Evolutionary conservation across 495 filamentous ascomycete genomes (phyloP).

Genomic region (Neurospora intermedia): DNA sequence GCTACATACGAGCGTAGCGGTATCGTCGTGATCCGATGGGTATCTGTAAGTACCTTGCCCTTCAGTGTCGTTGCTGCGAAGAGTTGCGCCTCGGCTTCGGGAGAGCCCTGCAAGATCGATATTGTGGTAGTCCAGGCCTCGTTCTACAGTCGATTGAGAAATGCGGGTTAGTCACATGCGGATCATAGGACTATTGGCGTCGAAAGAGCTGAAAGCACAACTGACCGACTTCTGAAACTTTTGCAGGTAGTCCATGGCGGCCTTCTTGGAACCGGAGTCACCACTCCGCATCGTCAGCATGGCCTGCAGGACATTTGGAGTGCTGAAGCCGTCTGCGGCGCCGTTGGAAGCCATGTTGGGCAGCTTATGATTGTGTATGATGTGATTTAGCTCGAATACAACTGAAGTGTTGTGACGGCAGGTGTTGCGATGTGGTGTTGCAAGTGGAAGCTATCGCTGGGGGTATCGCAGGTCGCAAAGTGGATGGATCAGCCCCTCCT

Average conservation of each 20-base stretch:
- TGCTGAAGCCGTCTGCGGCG: conserved; percentile 60
- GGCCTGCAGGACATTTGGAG: conserved; percentile 63
- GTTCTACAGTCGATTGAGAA: conserved; percentile 37
- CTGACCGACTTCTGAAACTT: conserved; percentile 96
- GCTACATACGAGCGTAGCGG: not conserved
- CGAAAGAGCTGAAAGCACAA: conserved; percentile 15
- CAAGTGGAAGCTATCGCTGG: not conserved
- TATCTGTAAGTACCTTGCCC: conserved; percentile 74
- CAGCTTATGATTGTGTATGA: not conserved
- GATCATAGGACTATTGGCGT: not conserved
- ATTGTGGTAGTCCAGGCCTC: conserved; percentile 87
- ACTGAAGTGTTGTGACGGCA: not conserved
- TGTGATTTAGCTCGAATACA: not conserved
- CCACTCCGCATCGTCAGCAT: conserved; percentile 86
- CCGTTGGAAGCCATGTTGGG: conserved; percentile 58
- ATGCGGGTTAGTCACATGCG: not conserved
- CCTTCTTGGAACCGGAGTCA: conserved; percentile 71
- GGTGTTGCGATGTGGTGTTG: conserved; percentile 1
- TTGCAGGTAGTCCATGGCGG: conserved; percentile 83
- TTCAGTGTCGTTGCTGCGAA: conserved; percentile 96
- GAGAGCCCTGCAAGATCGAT: conserved; percentile 66
- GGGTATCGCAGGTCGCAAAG: not conserved
- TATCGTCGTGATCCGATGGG: not conserved
- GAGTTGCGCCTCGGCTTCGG: conserved; percentile 72
- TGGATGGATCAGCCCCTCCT: conserved; percentile 10